phyloP scores from a whole-genome alignment of 1,139 yeast species.

The Insectozyma bohioensis region DNA sequence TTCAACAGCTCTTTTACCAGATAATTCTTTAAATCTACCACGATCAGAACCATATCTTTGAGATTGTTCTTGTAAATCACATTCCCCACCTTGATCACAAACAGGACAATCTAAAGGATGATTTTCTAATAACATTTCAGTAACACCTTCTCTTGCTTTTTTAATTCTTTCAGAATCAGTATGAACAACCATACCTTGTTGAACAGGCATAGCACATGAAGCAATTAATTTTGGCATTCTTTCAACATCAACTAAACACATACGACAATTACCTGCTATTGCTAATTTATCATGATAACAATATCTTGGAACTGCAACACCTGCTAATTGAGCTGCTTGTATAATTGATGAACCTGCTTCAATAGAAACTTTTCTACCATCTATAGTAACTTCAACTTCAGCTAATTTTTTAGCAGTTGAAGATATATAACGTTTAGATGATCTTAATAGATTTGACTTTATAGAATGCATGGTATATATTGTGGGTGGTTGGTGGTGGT shows the following conservation, averaged over 20 bases:
- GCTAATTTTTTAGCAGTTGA: slow-evolving; percentile 33
- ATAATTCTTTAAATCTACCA: slow-evolving; percentile 78
- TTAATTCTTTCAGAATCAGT: slow-evolving; percentile 79
- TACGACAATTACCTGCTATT: slow-evolving; percentile 93
- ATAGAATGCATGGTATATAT: slow-evolving; percentile 14
- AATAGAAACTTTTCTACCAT: slow-evolving; percentile 72
- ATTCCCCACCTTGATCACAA: slow-evolving; percentile 94
- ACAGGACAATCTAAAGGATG: slow-evolving; percentile 94
- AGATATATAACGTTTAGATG: slow-evolving; percentile 31
- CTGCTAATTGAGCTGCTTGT: slow-evolving; percentile 92
- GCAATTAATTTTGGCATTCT: slow-evolving; percentile 90
- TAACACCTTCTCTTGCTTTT: slow-evolving; percentile 87
- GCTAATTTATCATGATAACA: slow-evolving; percentile 92
- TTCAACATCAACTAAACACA: slow-evolving; percentile 91
- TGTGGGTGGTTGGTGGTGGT: neutral
- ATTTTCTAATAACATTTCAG: slow-evolving; percentile 84
- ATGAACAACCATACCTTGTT: slow-evolving; percentile 84
- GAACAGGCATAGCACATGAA: slow-evolving; percentile 89
- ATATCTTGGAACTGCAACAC: slow-evolving; percentile 83
- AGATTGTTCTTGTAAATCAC: slow-evolving; percentile 89
- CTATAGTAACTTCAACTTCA: slow-evolving; percentile 75
- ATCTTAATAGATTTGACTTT: slow-evolving; percentile 26
- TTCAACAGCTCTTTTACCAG: slow-evolving; percentile 88
- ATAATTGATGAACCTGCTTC: slow-evolving; percentile 88
- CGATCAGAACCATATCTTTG: slow-evolving; percentile 84